phyloP scores from a whole-genome alignment of 2,329 filamentous ascomycete genomes.

The Penicillium sclerotiorum region DNA sequence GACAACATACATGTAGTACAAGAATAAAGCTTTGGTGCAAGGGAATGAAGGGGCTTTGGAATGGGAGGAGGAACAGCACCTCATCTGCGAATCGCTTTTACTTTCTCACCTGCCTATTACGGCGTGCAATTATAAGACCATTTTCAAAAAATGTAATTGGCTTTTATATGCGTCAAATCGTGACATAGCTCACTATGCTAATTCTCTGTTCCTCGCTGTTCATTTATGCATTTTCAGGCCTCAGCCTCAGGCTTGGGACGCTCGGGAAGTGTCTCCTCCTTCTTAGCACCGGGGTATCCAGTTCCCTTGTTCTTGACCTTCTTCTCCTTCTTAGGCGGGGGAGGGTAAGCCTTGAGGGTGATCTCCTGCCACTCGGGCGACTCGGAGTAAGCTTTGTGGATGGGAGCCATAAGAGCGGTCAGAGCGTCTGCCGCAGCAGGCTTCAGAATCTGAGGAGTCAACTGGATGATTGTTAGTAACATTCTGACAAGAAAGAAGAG shows the following conservation, averaged over 20 bases:
- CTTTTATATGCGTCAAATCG: too few relatives aligned
- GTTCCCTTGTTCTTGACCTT: slow-evolving; percentile 77
- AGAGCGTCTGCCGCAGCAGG: slow-evolving; percentile 75
- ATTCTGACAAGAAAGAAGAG: neutral
- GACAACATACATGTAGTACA: too few relatives aligned
- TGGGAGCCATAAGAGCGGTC: slow-evolving; percentile 72
- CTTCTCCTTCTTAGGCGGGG: slow-evolving; percentile 67
- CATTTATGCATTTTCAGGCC: too few relatives aligned
- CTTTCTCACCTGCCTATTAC: too few relatives aligned
- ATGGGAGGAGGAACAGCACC: too few relatives aligned
- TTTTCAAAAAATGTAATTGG: too few relatives aligned
- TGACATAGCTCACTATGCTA: too few relatives aligned
- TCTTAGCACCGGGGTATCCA: slow-evolving; percentile 46
- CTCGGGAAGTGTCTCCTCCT: neutral
- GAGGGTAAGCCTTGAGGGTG: slow-evolving; percentile 79
- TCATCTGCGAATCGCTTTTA: too few relatives aligned
- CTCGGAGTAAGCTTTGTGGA: slow-evolving; percentile 71
- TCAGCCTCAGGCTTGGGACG: neutral
- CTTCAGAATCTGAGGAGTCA: slow-evolving; percentile 87
- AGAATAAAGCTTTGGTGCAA: too few relatives aligned
- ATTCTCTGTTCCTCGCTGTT: too few relatives aligned
- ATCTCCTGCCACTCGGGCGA: slow-evolving; percentile 80
- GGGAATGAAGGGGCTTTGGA: too few relatives aligned
- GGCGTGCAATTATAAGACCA: too few relatives aligned
- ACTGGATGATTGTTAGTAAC: slow-evolving; percentile 42